Evolutionary conservation across 306 rosid species (phyloP).

Genomic region (Acacia crassicarpa): DNA sequence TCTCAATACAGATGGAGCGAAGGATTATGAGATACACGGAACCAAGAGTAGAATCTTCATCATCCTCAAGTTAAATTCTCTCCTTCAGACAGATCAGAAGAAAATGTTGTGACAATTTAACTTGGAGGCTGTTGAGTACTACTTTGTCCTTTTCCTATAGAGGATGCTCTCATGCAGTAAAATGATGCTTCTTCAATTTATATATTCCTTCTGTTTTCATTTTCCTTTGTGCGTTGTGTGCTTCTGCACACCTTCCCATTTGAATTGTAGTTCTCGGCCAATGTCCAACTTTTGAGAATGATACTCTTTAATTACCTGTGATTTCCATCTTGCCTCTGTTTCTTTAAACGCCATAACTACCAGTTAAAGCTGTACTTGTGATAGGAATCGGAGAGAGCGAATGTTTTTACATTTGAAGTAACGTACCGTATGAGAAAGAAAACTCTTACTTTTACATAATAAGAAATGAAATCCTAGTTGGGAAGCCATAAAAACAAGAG

Average conservation of each 20-base stretch:
- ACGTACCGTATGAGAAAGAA: too few relatives aligned
- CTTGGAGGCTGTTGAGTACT: background rate
- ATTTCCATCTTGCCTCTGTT: background rate
- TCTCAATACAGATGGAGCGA: conserved; percentile 50
- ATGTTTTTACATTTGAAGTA: too few relatives aligned
- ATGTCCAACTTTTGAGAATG: background rate
- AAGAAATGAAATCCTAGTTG: too few relatives aligned
- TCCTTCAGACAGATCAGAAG: background rate
- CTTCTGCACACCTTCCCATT: background rate
- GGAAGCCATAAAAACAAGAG: too few relatives aligned
- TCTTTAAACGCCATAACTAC: too few relatives aligned
- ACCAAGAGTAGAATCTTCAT: conserved; percentile 17
- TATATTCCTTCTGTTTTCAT: background rate
- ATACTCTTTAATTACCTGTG: background rate
- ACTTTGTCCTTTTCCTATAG: background rate
- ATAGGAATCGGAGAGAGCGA: too few relatives aligned
- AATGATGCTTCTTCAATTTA: background rate
- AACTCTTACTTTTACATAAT: too few relatives aligned
- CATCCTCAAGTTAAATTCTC: conserved; percentile 13
- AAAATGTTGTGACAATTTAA: background rate
- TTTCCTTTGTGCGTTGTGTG: background rate
- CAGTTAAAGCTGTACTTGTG: too few relatives aligned
- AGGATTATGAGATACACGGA: conserved; percentile 40
- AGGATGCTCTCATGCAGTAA: background rate
- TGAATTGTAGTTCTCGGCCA: background rate